phyloP scores from a whole-genome alignment of 2,329 filamentous ascomycete species.

The Fusarium sp. region DNA sequence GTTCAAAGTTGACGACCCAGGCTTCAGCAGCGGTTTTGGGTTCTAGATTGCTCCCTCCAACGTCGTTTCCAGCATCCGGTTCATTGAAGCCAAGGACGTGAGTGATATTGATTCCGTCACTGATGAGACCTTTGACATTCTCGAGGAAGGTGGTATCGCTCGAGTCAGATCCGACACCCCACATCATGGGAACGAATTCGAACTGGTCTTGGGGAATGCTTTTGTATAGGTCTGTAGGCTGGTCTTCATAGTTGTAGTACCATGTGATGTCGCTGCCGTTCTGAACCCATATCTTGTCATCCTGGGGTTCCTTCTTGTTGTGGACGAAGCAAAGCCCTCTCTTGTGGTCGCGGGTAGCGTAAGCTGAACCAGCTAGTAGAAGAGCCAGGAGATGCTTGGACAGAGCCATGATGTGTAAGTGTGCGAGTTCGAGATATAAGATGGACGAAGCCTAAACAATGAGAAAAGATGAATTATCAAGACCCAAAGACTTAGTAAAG shows the following conservation, averaged over 20 bases:
- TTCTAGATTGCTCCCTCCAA: conserved; percentile 72
- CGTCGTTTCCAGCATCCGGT: conserved; percentile 69
- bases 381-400: conserved; percentile 31
- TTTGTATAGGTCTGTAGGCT: conserved; percentile 66
- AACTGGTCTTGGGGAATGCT: conserved; percentile 66
- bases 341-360: conserved; percentile 61
- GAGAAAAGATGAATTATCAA: not conserved
- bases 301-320: conserved; percentile 63
- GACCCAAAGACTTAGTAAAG: not conserved
- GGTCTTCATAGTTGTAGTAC: conserved; percentile 84
- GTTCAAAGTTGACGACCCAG: conserved; percentile 79
- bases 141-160: conserved; percentile 71
- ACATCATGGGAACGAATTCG: conserved; percentile 86
- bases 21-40: conserved; percentile 71
- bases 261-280: conserved; percentile 73
- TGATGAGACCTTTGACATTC: conserved; percentile 67
- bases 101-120: conserved; percentile 66
- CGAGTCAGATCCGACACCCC: conserved; percentile 66
- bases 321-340: conserved; percentile 79
- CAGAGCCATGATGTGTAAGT: conserved; percentile 19
- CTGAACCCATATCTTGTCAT: conserved; percentile 74
- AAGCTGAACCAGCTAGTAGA: conserved; percentile 41
- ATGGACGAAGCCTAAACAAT: not conserved
- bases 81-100: conserved; percentile 85
- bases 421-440: not conserved